phyloP scores from a whole-genome alignment of 148 eudicot genomes.

The Chenopodium quinoa region DNA sequence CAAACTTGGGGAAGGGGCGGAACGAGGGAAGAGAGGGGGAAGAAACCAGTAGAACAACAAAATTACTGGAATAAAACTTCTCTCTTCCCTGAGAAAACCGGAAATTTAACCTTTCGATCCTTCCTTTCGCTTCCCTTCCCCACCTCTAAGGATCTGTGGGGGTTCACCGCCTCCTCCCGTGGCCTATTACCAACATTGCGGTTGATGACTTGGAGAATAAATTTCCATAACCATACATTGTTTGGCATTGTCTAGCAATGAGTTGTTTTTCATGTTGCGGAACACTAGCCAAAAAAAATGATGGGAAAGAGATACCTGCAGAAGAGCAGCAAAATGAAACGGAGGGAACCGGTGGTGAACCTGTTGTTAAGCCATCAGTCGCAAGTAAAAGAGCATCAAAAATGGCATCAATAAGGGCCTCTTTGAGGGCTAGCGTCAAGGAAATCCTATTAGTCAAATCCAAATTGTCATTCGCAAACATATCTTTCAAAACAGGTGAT shows the following conservation, averaged over 20 bases:
- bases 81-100: slow-evolving; percentile 30
- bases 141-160: neutral
- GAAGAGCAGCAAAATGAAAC: slow-evolving; percentile 11
- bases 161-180: slow-evolving; percentile 5
- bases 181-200: neutral
- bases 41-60: neutral
- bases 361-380: neutral
- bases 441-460: slow-evolving; percentile 33
- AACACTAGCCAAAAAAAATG: neutral
- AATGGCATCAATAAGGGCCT: slow-evolving; percentile 21
- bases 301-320: neutral
- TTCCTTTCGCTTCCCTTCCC: neutral
- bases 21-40: slow-evolving; percentile 13
- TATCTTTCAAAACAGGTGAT: slow-evolving; percentile 72
- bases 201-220: neutral
- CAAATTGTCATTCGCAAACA: slow-evolving; percentile 51
- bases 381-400: neutral
- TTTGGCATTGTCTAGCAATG: slow-evolving; percentile 20
- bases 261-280: slow-evolving; percentile 34
- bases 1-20: slow-evolving; percentile 1
- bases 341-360: slow-evolving; percentile 5
- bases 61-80: slow-evolving; percentile 2
- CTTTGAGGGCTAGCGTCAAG: slow-evolving; percentile 48
- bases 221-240: neutral
- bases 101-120: slow-evolving; percentile 12